Conservation (phyloP, 768 basidiomycete genomes). For the Dentipellis fragilis region DNA sequence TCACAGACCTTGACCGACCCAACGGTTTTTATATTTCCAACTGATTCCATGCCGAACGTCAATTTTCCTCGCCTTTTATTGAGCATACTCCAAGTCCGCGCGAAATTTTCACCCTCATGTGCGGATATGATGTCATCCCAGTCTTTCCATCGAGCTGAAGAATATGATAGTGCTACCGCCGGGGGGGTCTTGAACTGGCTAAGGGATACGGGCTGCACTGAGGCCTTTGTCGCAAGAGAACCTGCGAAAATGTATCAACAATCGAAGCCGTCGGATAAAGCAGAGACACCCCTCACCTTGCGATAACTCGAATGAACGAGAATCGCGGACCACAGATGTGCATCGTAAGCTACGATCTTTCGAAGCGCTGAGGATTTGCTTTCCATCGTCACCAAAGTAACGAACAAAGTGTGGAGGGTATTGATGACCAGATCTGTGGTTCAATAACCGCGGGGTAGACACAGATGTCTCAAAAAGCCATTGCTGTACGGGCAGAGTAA, state of each 20-base stretch:
- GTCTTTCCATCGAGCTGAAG: constrained; percentile 75
- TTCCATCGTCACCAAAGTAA: constrained; percentile 96
- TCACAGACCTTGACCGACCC: constrained; percentile 66
- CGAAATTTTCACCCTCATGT: constrained; percentile 73
- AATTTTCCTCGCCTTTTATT: constrained; percentile 76
- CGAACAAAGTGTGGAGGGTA: constrained; percentile 85
- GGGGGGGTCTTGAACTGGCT: constrained; percentile 79
- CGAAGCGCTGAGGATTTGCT: constrained; percentile 83
- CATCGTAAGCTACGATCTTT: constrained; percentile 82
- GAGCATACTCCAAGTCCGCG: constrained; percentile 81
- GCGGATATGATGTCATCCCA: constrained; percentile 97
- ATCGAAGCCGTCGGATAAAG: not conserved
- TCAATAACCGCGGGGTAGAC: constrained; percentile 75
- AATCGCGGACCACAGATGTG: constrained; percentile 91
- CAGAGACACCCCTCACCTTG: constrained; percentile 50
- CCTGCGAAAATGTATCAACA: constrained; percentile 34
- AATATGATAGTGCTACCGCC: constrained; percentile 69
- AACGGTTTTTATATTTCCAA: constrained; percentile 36
- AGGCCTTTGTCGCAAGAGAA: constrained; percentile 75
- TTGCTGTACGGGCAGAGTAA: constrained; percentile 48
- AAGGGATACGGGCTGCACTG: constrained; percentile 64
- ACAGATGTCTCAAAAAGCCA: constrained; percentile 95
- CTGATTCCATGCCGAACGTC: constrained; percentile 48
- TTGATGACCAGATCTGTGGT: constrained; percentile 88
- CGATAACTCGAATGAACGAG: constrained; percentile 87